Base-by-base conservation (phyloP, 169 alveolate genomes). In the Plasmodium billcollinsi region DNA sequence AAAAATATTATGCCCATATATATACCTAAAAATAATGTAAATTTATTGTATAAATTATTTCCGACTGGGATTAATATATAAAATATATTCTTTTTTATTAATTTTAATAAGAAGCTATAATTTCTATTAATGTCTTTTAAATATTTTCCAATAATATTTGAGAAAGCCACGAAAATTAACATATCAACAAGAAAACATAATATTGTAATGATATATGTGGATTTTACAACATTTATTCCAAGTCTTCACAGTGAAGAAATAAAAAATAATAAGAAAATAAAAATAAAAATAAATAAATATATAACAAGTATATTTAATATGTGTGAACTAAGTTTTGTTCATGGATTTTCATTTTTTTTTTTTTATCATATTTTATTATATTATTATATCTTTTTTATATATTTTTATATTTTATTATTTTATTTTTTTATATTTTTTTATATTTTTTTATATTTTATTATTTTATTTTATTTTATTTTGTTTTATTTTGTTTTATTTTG, bases 31-130 rank as follows among this genome's bases (percentile, higher is more conserved):
- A 78, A 78, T 29, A 43, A 52, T 20, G 89, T 65, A 26, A 78
- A 58, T 58, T 63, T 78, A 21, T 54, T 65, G 3, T 52, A 78
- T 26, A 6, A 63, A 14, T 78, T 78, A 26, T 78, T 45, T 2
- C 61, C 89, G 18, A 78, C 89, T 15, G 89, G 73, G 20, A 78
- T n/a, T 26, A 78, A 6, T 24, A 78, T 66, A 58, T 65, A 78
- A 45, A 52, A 78, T 8, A 65, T 29, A 56, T 78, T 63, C 11
- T 69, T 78, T 29, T 78, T 78, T 56, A 78, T 66, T 47, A 78
- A 12, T 49, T 78, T 66, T 14, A n/a, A n/a, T 66, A 78, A 14
- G 21, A 65, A 50, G 24, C 58, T 15, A 70, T 78, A 78, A 45
- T 24, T 78, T 49, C 67, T 63, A 6, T 39, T 76, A 24, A 78